phyloP scores from a whole-genome alignment of 148 eudicot genomes.

The Cornus suecica region DNA sequence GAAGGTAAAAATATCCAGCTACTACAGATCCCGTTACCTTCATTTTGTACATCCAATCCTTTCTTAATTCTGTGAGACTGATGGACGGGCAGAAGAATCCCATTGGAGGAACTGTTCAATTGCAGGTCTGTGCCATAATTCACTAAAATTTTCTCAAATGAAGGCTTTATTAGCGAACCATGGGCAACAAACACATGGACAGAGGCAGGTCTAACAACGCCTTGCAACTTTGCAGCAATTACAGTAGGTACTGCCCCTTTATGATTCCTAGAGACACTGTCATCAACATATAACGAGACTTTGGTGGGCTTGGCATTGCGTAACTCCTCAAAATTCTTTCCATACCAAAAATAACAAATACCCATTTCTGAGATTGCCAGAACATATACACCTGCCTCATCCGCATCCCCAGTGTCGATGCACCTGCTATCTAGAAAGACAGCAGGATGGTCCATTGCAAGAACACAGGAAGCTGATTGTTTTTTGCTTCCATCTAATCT shows the following conservation, averaged over 20 bases:
- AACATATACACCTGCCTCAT: conserved; percentile 49
- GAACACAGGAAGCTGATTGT: conserved; percentile 64
- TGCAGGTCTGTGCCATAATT: conserved; percentile 58
- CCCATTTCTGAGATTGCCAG: conserved; percentile 88
- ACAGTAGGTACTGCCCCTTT: conserved; percentile 56
- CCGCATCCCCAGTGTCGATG: conserved; percentile 39
- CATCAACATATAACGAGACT: conserved; percentile 46
- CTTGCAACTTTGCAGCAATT: conserved; percentile 74
- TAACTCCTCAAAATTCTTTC: conserved; percentile 60
- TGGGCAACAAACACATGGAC: conserved; percentile 67
- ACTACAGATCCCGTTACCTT: conserved; percentile 39
- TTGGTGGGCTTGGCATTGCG: conserved; percentile 63
- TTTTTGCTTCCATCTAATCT: conserved; percentile 75
- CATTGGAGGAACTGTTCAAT: conserved; percentile 53
- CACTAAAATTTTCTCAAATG: conserved; percentile 75
- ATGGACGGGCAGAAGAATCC: conserved; percentile 63
- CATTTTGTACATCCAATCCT: conserved; percentile 37
- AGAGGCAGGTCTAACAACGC: conserved; percentile 37
- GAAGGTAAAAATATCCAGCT: not conserved
- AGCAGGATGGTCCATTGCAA: conserved; percentile 95
- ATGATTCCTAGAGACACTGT: conserved; percentile 34
- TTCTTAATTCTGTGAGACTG: conserved; percentile 61
- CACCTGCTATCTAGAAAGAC: conserved; percentile 62
- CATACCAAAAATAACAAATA: conserved; percentile 81
- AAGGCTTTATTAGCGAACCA: conserved; percentile 76